phyloP scores from a whole-genome alignment of 768 basidiomycete genomes.

The Coprinopsis marcescibilis region DNA sequence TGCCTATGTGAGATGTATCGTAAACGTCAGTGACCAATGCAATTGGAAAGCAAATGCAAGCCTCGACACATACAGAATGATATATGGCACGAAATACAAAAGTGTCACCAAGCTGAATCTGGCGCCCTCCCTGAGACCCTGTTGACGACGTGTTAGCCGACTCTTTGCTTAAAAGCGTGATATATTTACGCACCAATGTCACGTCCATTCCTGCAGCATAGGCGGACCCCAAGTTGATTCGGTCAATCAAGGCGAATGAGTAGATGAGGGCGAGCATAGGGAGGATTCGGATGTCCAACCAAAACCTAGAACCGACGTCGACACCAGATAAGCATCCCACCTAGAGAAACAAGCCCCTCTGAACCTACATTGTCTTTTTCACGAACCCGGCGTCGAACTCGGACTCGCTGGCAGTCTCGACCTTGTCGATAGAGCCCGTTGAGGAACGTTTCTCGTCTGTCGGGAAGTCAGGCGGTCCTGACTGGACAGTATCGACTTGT shows the following conservation, averaged over 20 bases:
- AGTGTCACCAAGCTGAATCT: slow-evolving; percentile 38
- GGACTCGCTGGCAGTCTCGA: slow-evolving; percentile 1
- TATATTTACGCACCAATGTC: slow-evolving; percentile 24
- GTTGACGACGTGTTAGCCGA: not conserved
- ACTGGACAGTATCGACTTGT: too few species aligned
- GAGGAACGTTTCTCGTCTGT: slow-evolving; percentile 6
- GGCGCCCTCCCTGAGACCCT: slow-evolving; percentile 28
- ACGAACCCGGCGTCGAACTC: slow-evolving; percentile 22
- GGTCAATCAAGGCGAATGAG: slow-evolving; percentile 38
- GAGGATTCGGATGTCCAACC: slow-evolving; percentile 36
- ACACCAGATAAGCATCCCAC: not conserved
- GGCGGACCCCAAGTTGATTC: slow-evolving; percentile 38
- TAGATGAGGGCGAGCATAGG: slow-evolving; percentile 37
- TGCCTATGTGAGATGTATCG: slow-evolving; percentile 25
- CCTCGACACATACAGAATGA: slow-evolving; percentile 38
- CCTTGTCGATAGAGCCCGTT: slow-evolving; percentile 9
- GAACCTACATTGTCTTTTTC: slow-evolving; percentile 30
- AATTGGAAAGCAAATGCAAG: slow-evolving; percentile 1
- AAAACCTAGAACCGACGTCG: slow-evolving; percentile 24
- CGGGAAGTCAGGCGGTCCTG: too few species aligned
- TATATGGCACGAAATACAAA: slow-evolving; percentile 41
- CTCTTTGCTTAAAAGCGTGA: not conserved
- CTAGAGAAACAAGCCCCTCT: not conserved
- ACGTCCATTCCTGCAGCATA: slow-evolving; percentile 39
- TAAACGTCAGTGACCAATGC: not conserved